phyloP scores from a whole-genome alignment of 2,329 filamentous ascomycete genomes.

The Aspergillaceae sp. region DNA sequence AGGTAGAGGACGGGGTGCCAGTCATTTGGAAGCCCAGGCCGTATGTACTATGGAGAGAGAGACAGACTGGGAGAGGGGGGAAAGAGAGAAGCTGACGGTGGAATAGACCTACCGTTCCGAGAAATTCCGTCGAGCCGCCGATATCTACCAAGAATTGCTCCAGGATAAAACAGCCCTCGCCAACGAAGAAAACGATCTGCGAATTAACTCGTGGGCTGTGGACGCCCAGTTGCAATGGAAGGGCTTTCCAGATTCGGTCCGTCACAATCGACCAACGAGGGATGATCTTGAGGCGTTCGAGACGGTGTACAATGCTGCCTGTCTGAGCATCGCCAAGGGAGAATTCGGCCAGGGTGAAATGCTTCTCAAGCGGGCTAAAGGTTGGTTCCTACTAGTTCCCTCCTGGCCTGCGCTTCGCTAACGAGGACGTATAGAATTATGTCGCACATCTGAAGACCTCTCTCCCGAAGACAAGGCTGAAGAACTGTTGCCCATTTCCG shows the following conservation, averaged over 20 bases:
- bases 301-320: constrained; percentile 57
- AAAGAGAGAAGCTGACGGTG: neutral
- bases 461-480: constrained; percentile 51
- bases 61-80: no score
- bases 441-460: constrained; percentile 51
- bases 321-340: constrained; percentile 53
- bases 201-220: constrained; percentile 53
- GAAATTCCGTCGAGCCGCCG: constrained; percentile 47
- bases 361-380: constrained; percentile 51
- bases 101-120: constrained; percentile 48
- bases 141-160: constrained; percentile 46
- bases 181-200: constrained; percentile 51
- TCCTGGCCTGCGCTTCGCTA: no score
- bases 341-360: constrained; percentile 51
- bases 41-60: constrained; percentile 24
- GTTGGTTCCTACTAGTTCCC: constrained; percentile 18
- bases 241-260: constrained; percentile 42
- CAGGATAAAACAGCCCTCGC: constrained; percentile 29
- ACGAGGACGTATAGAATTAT: constrained; percentile 39
- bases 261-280: constrained; percentile 46
- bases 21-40: constrained; percentile 55
- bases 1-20: constrained; percentile 41
- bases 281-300: constrained; percentile 58
- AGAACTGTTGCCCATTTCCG: constrained; percentile 52
- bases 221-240: constrained; percentile 57